A percentile compares a stretch with the other conserved stretches of the same genome.
These are phyloP conservation scores for Penicillium sp. DNA, from an alignment of 2,329 filamentous ascomycete genomes.

Conservation along the genomic window DNA sequence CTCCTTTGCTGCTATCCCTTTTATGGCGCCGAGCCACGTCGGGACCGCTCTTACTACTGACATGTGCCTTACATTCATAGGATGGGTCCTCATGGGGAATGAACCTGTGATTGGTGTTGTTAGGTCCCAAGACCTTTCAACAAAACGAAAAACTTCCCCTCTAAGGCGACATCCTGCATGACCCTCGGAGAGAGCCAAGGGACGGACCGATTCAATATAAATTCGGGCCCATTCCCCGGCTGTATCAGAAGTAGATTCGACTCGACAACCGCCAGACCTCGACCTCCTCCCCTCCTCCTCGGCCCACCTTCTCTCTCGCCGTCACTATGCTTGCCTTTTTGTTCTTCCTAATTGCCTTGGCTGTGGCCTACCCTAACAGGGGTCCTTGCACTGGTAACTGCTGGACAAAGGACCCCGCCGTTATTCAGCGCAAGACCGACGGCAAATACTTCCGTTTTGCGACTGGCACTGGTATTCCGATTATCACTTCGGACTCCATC, in stretches of 20 bases:
- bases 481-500: constrained; percentile 51
- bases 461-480: constrained; percentile 55
- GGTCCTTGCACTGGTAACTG: constrained; percentile 39
- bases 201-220: constrained; percentile 17
- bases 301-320: not conserved
- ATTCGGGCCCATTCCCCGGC: constrained; percentile 11
- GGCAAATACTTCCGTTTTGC: constrained; percentile 60
- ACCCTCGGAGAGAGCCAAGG: constrained; percentile 9
- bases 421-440: constrained; percentile 54
- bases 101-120: constrained; percentile 22
- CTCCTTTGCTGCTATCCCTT: constrained; percentile 17
- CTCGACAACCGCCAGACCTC: constrained; percentile 8
- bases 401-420: constrained; percentile 53
- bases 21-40: constrained; percentile 21
- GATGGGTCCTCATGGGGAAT: constrained; percentile 15
- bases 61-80: constrained; percentile 32
- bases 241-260: not conserved
- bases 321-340: constrained; percentile 28
- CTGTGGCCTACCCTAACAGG: constrained; percentile 34
- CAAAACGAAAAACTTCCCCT: constrained; percentile 16
- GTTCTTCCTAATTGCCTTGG: constrained; percentile 29
- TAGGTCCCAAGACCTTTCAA: constrained; percentile 21
- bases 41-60: constrained; percentile 22
- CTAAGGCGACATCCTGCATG: constrained; percentile 19
- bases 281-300: constrained; percentile 1